Evolutionary conservation across 1,284 basidiomycete genomes (phyloP), one percentile per base, ranked within the genome.

Genomic region (Heimioporus punctisporus): DNA sequence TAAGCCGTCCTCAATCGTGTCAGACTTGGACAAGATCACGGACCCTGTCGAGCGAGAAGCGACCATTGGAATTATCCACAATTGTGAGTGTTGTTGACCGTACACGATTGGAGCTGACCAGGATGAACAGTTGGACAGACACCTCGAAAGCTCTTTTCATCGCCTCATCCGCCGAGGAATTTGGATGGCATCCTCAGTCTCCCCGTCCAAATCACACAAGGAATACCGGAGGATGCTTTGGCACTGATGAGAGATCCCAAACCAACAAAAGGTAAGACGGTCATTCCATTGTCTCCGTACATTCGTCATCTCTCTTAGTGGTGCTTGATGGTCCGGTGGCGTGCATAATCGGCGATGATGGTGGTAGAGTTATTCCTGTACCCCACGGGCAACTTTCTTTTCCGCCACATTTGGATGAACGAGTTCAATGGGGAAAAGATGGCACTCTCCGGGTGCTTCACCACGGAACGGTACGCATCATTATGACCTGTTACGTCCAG

Each of bases 31-130:
- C 68, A 74, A 81, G 2, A 96, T 97, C 56, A 85, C 85, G 14
- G 91, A 97, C 64, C 86, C 93, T 46, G 76, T 92, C 24, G 93
- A 98, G 73, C 84, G 92, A 40, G 93, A 95, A 63, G 95, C 95
- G 0, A 93, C 93, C 3, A 92, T 96, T 10, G 93, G 95, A 6
- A 97, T 96, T 60, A 97, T 98, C 46, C 95, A 98, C 72, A 97
- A 97, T 61, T 97, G 93, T 92, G 61, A 66, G 51, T 81, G 62
- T 40, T 45, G n/a, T 48, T 21, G 1, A 3, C 21, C 28, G 3
- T 15, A 15, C 28, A 41, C 4, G 15, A 40, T 25, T 28, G n/a
- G 44, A 53, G 23, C 57, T 70, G 28, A 64, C 31, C 42, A 23
- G 44, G 15, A 15, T 53, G 30, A 50, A 7, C 60, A 92, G 92